Evolutionary conservation across 768 basidiomycete species (phyloP), one percentile per base, ranked within the genome.

Genomic region (Nevesoporus exiguus): DNA sequence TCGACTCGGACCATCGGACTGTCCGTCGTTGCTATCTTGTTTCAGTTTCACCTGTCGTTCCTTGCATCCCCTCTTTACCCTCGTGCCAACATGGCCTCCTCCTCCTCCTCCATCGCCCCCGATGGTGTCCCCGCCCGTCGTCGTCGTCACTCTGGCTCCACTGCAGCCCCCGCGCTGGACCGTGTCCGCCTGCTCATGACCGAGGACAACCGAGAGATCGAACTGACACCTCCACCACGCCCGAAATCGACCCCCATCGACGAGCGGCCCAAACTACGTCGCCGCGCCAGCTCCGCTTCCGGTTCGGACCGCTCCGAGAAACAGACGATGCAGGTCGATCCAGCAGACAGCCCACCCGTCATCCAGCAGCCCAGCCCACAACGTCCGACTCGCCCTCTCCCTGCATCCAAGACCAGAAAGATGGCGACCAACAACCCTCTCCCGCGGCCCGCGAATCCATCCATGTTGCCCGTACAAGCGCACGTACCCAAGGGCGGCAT

Each of bases 381-480:
- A 48, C 75, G 86, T 40, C 88, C 85, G 0, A 88, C 85, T 3
- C 78, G 81, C 21, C 87, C 83, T 2, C 80, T 87, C 11, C 85
- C 81, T 1, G 56, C 75, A 14, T 77, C 77, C 8, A 83, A 83
- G 65, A 58, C 78, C 8, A 77, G 85, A 22, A 83, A 81, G 68
- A 79, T 81, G 74, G 67, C 71, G 15, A 65, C 74, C 55, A 66
- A 77, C 61, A 78, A 76, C 52, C 77, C 82, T 4, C 62, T 81
- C 24, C 76, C 78, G 7, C 71, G 73, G 11, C 70, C 76, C 3
- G 78, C 83, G 1, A 92, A 92, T 68, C 90, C 90, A 0, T 77
- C 82, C 54, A 87, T 92, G 83, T 74, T 93, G 5, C 93, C 93
- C 29, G 78, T 90, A 0, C 88, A 90, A 63, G 90, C 90, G 3